Evolutionary conservation across 1,139 yeast genomes (phyloP), one percentile per base, ranked within the genome.

Genomic region (Nakaseomyces kungkrabaensis): DNA sequence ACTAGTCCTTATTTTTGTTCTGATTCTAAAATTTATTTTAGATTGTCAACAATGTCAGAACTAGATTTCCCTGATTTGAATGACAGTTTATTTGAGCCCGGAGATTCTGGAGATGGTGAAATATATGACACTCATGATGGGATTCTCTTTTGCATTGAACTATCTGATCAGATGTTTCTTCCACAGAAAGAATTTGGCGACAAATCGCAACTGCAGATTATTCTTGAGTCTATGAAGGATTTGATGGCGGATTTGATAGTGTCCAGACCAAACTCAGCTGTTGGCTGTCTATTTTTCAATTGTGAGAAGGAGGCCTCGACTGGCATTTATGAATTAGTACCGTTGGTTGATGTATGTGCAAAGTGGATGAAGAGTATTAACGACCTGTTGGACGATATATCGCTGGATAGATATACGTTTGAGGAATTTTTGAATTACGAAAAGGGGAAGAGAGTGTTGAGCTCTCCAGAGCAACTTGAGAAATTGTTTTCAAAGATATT

Each of bases 211-310:
- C 59, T 83, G n/a, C 59, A 70, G 31, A 78, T 75, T 51, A 78
- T 84, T 11, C 62, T 84, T 32, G 69, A 71, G 13, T 72, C 82
- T n/a, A 66, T 83, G 27, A 69, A 74, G 51, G 78, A 75, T 8
- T 67, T 84, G 47, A 75, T 82, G 71, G 70, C 78, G 4, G 82
- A 78, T 43, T 67, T 82, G 52, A 75, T 81, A 1, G 78, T 81
- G 41, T 73, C 82, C 0, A 64, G 77, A 50, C 84, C 85, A 2
- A 72, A 72, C 51, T 79, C 88, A 0, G 89, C 88, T 0, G 69
- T 83, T 36, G 90, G 89, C 0, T 74, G 84, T 46, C 82, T 79
- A 58, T 63, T 84, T 27, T 79, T 78, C 65, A 78, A 82, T 57
- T 72, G 81, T 54, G 38, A 50, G 1, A 55, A 61, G n/a, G 42